Evolutionary conservation across 495 filamentous ascomycete genomes (phyloP).

Genomic region (Hypoxylon crocopeplum): DNA sequence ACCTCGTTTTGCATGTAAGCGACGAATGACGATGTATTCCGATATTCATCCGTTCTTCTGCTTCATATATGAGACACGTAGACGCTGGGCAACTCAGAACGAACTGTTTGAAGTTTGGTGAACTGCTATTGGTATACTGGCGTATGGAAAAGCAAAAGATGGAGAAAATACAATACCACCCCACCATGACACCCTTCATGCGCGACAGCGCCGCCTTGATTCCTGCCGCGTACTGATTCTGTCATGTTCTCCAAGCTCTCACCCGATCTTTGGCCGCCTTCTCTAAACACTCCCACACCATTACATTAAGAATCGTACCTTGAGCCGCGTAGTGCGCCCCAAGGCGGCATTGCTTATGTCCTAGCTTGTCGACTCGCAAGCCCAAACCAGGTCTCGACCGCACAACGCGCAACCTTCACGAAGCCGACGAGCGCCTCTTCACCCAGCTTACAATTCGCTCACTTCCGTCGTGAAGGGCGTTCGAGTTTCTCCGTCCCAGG

Average conservation of each 20-base stretch:
- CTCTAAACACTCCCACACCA: background rate
- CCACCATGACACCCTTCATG: conserved; percentile 1
- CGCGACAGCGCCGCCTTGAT: conserved; percentile 11
- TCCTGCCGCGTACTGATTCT: conserved; percentile 18
- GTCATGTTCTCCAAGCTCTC: conserved; percentile 10
- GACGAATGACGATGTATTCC: background rate
- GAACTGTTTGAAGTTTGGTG: background rate
- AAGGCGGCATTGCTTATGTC: background rate
- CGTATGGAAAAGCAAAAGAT: background rate
- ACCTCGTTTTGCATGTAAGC: too few species aligned
- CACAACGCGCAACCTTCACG: background rate
- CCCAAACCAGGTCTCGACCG: background rate
- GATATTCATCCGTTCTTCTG: background rate
- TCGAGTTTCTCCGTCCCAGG: conserved; percentile 3
- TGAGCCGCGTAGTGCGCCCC: conserved; percentile 1
- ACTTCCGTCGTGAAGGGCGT: background rate
- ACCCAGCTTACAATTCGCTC: background rate
- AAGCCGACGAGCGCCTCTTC: background rate
- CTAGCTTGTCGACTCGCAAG: background rate
- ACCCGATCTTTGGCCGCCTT: background rate
- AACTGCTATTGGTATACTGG: conserved; percentile 7
- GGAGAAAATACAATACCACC: conserved; percentile 26
- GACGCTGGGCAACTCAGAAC: background rate
- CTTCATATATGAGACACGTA: background rate
- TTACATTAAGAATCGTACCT: background rate